phyloP scores from a whole-genome alignment of 129 eudicot genomes.

The Arctium minus region DNA sequence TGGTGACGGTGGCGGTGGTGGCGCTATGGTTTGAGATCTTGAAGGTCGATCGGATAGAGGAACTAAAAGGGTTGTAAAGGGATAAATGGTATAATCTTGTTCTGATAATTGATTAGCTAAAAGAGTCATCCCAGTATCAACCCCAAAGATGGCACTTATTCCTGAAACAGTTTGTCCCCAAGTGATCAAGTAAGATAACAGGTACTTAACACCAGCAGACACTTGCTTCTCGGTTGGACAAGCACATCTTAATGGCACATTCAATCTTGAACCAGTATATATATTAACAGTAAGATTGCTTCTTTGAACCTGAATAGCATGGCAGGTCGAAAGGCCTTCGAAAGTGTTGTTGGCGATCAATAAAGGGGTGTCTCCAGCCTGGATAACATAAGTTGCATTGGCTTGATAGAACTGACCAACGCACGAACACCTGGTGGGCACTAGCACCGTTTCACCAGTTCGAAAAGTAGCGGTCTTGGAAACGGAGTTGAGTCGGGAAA shows the following conservation, averaged over 20 bases:
- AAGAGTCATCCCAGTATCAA: slow-evolving; percentile 40
- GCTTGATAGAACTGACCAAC: slow-evolving; percentile 71
- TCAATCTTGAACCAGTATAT: slow-evolving; percentile 34
- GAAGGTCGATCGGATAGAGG: slow-evolving; percentile 54
- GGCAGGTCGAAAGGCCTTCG: slow-evolving; percentile 78
- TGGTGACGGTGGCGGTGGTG: slow-evolving; percentile 52
- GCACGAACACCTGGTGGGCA: slow-evolving; percentile 84
- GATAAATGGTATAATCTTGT: slow-evolving; percentile 37
- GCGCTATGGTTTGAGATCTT: slow-evolving; percentile 37
- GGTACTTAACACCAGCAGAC: slow-evolving; percentile 45
- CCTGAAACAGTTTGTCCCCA: slow-evolving; percentile 34
- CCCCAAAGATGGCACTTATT: slow-evolving; percentile 51
- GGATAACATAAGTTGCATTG: slow-evolving; percentile 45
- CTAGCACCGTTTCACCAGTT: slow-evolving; percentile 52
- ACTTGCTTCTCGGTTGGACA: slow-evolving; percentile 71
- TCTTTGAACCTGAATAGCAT: slow-evolving; percentile 49
- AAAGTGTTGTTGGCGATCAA: slow-evolving; percentile 55
- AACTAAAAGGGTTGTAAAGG: slow-evolving; percentile 69
- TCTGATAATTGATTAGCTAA: slow-evolving; percentile 56
- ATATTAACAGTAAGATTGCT: slow-evolving; percentile 21
- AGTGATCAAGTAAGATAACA: slow-evolving; percentile 52
- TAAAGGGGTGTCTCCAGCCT: slow-evolving; percentile 20
- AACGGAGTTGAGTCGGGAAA: slow-evolving; percentile 64
- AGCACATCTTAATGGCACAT: slow-evolving; percentile 82
- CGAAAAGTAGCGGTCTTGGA: slow-evolving; percentile 24